phyloP scores from a whole-genome alignment of 164 flowering plant species.

The Sedum album region DNA sequence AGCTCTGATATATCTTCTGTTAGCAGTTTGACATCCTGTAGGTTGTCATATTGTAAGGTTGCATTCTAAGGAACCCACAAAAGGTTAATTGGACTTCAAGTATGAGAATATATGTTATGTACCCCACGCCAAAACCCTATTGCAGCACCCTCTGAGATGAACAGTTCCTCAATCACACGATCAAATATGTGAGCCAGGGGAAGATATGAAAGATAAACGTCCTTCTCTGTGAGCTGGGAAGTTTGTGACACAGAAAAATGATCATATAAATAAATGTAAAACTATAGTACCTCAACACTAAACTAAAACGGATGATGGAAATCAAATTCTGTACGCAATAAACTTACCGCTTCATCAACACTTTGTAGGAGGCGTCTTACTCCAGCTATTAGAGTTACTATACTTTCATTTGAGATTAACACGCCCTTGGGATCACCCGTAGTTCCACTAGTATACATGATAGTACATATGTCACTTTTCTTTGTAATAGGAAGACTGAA shows the following conservation, averaged over 20 bases:
- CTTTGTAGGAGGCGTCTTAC: slow-evolving; percentile 41
- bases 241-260: not conserved
- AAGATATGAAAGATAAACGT: slow-evolving; percentile 8
- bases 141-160: slow-evolving; percentile 7
- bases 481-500: slow-evolving; percentile 57
- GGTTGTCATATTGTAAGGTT: not conserved
- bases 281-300: not conserved
- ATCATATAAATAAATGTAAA: not conserved
- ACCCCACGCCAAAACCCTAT: slow-evolving; percentile 11
- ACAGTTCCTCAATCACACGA: slow-evolving; percentile 7
- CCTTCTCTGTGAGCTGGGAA: slow-evolving; percentile 7
- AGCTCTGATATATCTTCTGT: slow-evolving; percentile 8
- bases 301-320: too few species aligned
- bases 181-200: slow-evolving; percentile 8
- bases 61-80: not conserved
- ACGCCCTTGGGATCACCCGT: slow-evolving; percentile 99
- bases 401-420: slow-evolving; percentile 66
- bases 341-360: slow-evolving; percentile 57
- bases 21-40: slow-evolving; percentile 8
- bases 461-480: slow-evolving; percentile 76
- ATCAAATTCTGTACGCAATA: too few species aligned
- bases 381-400: slow-evolving; percentile 68
- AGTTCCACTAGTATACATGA: slow-evolving; percentile 99
- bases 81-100: not conserved
- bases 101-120: not conserved